These are phyloP conservation scores for Eudorina sp. DNA, from an alignment of 139 green algal genomes.

Conservation along the genomic window DNA sequence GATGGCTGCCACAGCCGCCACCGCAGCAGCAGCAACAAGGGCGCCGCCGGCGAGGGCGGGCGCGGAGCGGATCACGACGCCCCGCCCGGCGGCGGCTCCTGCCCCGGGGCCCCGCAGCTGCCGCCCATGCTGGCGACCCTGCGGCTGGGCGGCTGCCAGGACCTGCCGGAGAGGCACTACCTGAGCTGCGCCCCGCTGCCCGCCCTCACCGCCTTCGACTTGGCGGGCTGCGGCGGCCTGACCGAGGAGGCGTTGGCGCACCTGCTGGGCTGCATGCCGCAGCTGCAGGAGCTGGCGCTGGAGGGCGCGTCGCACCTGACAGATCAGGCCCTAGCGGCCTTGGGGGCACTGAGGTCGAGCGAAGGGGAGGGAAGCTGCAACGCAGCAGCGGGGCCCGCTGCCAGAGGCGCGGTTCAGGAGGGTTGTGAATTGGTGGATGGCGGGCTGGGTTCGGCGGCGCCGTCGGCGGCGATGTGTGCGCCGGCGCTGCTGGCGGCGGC, in stretches of 20 bases:
- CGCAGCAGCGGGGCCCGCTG: no score
- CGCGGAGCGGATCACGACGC: no score
- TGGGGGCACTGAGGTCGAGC: not conserved
- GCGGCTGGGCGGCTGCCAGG: conserved; percentile 34
- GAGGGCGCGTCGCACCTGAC: conserved; percentile 8
- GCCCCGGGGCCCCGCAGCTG: no score
- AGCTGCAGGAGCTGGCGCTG: conserved; percentile 12
- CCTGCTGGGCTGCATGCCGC: not conserved
- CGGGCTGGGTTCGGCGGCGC: not conserved
- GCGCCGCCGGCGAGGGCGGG: no score
- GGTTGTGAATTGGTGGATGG: no score
- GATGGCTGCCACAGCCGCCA: no score
- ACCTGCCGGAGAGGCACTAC: not conserved
- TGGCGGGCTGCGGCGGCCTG: conserved; percentile 19
- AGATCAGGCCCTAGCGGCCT: not conserved
- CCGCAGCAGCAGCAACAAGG: no score
- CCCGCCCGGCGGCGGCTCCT: no score
- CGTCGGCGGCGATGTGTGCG: not conserved
- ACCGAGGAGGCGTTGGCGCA: not conserved
- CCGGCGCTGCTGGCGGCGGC: not conserved
- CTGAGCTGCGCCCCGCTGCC: not conserved
- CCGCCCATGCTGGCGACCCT: conserved; percentile 17
- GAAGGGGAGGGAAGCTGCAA: not conserved
- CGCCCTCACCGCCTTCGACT: not conserved
- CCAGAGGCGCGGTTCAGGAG: no score